Base-by-base conservation (phyloP, 805 yeast genomes). In the Naumovozyma castellii region DNA sequence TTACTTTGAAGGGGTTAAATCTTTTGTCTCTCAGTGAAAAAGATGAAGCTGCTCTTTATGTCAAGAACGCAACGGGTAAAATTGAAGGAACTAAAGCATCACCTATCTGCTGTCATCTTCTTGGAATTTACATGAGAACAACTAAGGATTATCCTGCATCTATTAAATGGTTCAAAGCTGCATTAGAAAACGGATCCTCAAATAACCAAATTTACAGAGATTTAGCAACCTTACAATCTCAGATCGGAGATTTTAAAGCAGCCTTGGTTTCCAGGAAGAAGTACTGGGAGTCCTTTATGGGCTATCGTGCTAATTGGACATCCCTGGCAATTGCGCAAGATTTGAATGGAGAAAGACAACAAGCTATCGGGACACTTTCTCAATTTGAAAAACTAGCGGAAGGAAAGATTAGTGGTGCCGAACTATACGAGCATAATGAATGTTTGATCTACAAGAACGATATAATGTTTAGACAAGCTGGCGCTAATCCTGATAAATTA, bases 281-380 rank as follows among this genome's bases (percentile, higher is more conserved):
- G 30, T 78, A 77, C 51, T 70, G 92, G 60, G 84, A 81, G 51
- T 71, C 73, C 18, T 80, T 74, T 50, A 78, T 92, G 9, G 94
- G 94, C 0, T 84, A 76, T 57, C 73, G 96, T 47, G 87, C 90
- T 45, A 84, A 85, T 56, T 88, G 96, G 95, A 83, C 94, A 1
- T 80, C 81, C 0, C 69, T 83, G 38, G 95, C 95, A 1, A 71
- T 86, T 33, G 95, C 97, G 1, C 85, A 82, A 56, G 84, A 84
- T 59, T 67, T 88, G 56, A 75, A 75, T 57, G 72, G 74, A 18
- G 84, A 87, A 53, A 73, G 69, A 53, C 67, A 66, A 29, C 75
- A 75, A 18, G 90, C 95, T 5, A 79, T 80, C 41, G 73, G 73
- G 41, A 83, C 90, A 2, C 70, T 88, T 50, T 56, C 73, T 16